Conservation (phyloP, 2,329 filamentous ascomycete genomes). For the Calonectria montana region DNA sequence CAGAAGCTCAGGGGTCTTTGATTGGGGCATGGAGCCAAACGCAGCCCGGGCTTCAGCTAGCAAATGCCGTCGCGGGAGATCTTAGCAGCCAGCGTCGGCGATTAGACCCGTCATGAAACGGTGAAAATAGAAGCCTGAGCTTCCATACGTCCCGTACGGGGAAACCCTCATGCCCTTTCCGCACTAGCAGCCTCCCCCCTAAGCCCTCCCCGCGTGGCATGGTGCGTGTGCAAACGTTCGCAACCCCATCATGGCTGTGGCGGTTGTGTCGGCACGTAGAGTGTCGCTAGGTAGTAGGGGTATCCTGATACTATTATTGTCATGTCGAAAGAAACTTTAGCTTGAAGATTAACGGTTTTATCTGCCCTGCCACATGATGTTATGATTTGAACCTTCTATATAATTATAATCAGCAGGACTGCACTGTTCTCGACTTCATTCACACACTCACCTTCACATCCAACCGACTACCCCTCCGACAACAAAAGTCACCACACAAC, state of each 20-base stretch:
- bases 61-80: background rate
- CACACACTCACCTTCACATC: background rate
- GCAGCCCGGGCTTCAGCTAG: background rate
- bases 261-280: background rate
- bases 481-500: background rate
- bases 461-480: background rate
- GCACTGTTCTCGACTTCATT: background rate
- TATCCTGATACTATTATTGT: slow-evolving; percentile 11
- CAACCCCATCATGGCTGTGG: background rate
- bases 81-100: background rate
- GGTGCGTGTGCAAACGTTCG: background rate
- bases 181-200: background rate
- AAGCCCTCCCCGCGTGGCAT: background rate
- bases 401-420: background rate
- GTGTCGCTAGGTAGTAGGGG: background rate
- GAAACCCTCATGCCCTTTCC: background rate
- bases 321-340: background rate
- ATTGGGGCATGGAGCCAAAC: background rate
- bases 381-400: background rate
- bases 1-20: background rate
- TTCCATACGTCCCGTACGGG: background rate
- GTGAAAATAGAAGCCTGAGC: background rate
- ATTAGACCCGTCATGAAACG: background rate
- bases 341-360: background rate
- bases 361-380: background rate